Conservation (phyloP, 192 early-diverging fungal species). For the Backusella tarrabulga region DNA sequence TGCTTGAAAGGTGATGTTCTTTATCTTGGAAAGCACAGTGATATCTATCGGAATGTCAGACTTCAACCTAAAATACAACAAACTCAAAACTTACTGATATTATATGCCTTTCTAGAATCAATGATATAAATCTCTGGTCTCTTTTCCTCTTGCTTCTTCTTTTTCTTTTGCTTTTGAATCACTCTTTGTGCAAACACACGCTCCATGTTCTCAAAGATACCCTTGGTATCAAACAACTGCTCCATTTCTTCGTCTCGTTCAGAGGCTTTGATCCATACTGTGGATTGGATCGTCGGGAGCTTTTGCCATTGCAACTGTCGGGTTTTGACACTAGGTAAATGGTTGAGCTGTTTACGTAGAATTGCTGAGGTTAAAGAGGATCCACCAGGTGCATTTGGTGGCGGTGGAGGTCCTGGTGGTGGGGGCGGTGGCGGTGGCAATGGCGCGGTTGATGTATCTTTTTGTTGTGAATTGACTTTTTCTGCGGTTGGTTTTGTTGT, state of each 20-base stretch:
- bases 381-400: constrained; percentile 15
- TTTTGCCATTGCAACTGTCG: constrained; percentile 36
- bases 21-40: constrained; percentile 48
- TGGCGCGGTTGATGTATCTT: not conserved
- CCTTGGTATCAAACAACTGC: constrained; percentile 17
- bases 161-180: constrained; percentile 13
- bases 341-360: constrained; percentile 23
- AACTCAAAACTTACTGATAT: constrained; percentile 40
- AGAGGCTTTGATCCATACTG: constrained; percentile 22
- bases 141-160: constrained; percentile 46
- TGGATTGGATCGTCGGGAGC: constrained; percentile 22
- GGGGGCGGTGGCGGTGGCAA: not conserved
- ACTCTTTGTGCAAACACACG: constrained; percentile 28
- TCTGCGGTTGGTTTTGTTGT: not conserved
- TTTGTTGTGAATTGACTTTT: not conserved
- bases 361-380: constrained; percentile 6
- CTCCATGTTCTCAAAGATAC: constrained; percentile 26
- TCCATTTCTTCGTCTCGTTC: constrained; percentile 12
- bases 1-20: constrained; percentile 66
- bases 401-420: constrained; percentile 26
- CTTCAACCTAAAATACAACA: no score
- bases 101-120: constrained; percentile 70
- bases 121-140: constrained; percentile 65
- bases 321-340: constrained; percentile 21
- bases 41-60: constrained; percentile 15